Percentiles rank a stretch among this genome's conserved stretches.
These are phyloP conservation scores for Penicillium malachiteum DNA, from an alignment of 495 filamentous ascomycete genomes.

Conservation along the genomic window DNA sequence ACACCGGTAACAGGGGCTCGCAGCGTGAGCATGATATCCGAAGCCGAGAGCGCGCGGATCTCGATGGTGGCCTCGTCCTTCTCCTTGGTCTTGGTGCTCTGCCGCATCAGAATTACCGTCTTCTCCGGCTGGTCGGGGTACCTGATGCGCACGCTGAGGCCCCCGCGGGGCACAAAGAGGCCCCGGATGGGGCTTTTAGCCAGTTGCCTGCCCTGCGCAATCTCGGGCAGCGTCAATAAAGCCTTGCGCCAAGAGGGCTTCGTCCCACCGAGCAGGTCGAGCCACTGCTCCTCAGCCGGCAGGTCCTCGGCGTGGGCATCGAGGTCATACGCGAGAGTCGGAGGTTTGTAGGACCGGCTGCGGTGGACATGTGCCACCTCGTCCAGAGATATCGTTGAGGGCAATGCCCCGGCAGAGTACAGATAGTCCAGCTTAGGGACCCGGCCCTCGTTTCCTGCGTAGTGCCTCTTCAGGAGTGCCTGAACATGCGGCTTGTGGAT, in stretches of 20 bases:
- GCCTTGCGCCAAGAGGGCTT: slow-evolving; percentile 84
- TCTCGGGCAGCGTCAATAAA: no score
- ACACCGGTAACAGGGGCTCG: slow-evolving; percentile 77
- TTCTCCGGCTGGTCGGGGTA: slow-evolving; percentile 61
- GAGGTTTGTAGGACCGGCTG: no score
- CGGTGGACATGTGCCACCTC: no score
- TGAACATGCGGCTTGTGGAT: slow-evolving; percentile 86
- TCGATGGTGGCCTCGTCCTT: slow-evolving; percentile 77
- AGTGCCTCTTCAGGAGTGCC: slow-evolving; percentile 73
- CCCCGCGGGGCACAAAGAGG: slow-evolving; percentile 78
- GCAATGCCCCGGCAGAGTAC: no score
- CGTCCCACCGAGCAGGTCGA: slow-evolving; percentile 85
- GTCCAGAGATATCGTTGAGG: no score
- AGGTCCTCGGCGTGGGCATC: slow-evolving; percentile 66
- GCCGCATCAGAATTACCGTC: slow-evolving; percentile 84
- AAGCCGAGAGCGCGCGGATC: no score
- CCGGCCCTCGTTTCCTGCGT: slow-evolving; percentile 64
- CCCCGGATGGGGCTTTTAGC: slow-evolving; percentile 92
- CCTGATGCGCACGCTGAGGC: no score
- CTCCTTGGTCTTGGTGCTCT: slow-evolving; percentile 64
- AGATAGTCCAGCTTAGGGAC: slow-evolving; percentile 90
- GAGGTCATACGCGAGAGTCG: slow-evolving; percentile 74
- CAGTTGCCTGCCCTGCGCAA: no score
- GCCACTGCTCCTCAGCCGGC: slow-evolving; percentile 81
- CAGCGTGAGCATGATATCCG: slow-evolving; percentile 87